Conservation (phyloP, 2,329 filamentous ascomycete genomes). For the Leptodontidium sp. region DNA sequence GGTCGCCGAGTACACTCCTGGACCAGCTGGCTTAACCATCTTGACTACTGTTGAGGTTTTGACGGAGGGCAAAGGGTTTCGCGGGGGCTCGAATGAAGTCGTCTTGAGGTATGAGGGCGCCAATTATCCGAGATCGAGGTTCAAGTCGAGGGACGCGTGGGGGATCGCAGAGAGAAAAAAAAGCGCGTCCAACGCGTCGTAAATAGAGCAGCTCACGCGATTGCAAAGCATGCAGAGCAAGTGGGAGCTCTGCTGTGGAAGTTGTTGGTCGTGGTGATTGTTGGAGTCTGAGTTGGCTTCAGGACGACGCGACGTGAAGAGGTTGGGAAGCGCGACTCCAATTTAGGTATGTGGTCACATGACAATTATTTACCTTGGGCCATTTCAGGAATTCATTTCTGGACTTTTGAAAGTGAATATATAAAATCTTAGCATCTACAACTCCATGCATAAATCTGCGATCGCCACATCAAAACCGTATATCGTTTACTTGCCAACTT, state of each 20-base stretch:
- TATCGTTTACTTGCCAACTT: too few species aligned
- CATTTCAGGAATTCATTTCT: not conserved
- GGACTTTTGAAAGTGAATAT: too few species aligned
- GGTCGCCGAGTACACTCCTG: slow-evolving; percentile 69
- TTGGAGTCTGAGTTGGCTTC: not conserved
- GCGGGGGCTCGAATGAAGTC: not conserved
- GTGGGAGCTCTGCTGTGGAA: not conserved
- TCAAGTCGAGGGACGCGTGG: not conserved
- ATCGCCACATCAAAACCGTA: too few species aligned
- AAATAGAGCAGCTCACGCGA: not conserved
- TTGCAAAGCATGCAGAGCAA: slow-evolving; percentile 6
- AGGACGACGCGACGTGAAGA: slow-evolving; percentile 2
- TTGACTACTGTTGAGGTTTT: slow-evolving; percentile 26
- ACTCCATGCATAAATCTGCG: too few species aligned
- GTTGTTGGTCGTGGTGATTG: slow-evolving; percentile 3
- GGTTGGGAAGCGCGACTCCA: not conserved
- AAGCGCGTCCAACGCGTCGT: slow-evolving; percentile 5
- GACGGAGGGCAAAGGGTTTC: not conserved
- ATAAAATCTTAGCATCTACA: too few species aligned
- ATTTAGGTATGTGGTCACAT: not conserved
- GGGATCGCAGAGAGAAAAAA: not conserved
- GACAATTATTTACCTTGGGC: not conserved
- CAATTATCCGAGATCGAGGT: slow-evolving; percentile 4
- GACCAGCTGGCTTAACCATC: slow-evolving; percentile 46
- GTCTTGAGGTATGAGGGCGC: slow-evolving; percentile 10